Conservation (phyloP, 176 grass and related monocot species). For the Chrysopogon serrulatus region DNA sequence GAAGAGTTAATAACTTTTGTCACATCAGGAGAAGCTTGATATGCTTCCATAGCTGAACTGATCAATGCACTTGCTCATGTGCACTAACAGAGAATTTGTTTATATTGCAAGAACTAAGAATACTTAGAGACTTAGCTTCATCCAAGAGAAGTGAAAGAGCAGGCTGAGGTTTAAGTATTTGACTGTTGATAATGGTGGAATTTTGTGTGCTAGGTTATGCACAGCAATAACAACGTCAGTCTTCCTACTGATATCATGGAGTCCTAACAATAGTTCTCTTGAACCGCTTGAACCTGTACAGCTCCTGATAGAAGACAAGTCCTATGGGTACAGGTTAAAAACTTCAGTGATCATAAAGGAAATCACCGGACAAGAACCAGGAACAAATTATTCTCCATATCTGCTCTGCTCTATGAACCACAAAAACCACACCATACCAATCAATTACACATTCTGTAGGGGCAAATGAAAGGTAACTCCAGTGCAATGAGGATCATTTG, state of each 20-base stretch:
- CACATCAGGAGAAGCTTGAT: conserved; percentile 61
- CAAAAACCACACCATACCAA: background rate
- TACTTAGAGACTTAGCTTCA: conserved; percentile 64
- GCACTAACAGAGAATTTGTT: conserved; percentile 84
- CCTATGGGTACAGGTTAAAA: background rate
- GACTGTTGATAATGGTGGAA: conserved; percentile 51
- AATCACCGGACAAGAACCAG: too few species aligned
- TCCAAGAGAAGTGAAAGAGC: conserved; percentile 82
- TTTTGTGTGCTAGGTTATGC: conserved; percentile 89
- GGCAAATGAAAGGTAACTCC: background rate
- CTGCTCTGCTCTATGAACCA: too few species aligned
- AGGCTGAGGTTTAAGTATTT: conserved; percentile 45
- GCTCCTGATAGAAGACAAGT: conserved; percentile 49
- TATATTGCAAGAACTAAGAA: conserved; percentile 88
- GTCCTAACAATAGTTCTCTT: conserved; percentile 66
- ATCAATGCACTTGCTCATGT: conserved; percentile 66
- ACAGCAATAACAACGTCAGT: conserved; percentile 87
- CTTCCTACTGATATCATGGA: conserved; percentile 58
- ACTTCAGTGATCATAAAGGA: too few species aligned
- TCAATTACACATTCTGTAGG: background rate
- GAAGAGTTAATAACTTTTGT: conserved; percentile 70
- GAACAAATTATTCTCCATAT: too few species aligned
- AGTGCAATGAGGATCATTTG: background rate
- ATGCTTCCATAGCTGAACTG: conserved; percentile 65
- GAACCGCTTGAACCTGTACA: conserved; percentile 61